phyloP scores from a whole-genome alignment of 495 filamentous ascomycete genomes.

The Amorphotheca resinae region DNA sequence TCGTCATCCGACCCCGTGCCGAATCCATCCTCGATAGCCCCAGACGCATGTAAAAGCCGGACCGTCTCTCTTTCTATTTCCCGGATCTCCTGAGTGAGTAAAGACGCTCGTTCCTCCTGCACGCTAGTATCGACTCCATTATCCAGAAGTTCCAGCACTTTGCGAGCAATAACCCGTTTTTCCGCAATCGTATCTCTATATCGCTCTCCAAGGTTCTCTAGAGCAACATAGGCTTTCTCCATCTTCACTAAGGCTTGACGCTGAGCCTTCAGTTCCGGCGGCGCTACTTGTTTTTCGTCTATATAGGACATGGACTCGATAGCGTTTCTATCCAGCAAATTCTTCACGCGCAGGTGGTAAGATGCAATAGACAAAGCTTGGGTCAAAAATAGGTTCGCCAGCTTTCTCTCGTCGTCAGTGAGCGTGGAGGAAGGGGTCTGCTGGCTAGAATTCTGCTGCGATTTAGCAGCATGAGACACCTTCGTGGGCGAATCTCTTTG shows the following conservation, averaged over 20 bases:
- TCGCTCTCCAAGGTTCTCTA: not conserved
- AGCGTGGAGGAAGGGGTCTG: slow-evolving; percentile 6
- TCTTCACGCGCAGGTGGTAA: slow-evolving; percentile 15
- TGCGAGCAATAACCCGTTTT: slow-evolving; percentile 7
- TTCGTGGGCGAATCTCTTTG: slow-evolving; percentile 26
- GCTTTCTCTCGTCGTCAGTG: slow-evolving; percentile 12
- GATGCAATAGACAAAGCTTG: slow-evolving; percentile 7
- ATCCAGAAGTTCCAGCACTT: slow-evolving; percentile 8
- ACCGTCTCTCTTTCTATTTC: slow-evolving; percentile 11
- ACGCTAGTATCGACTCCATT: slow-evolving; percentile 6
- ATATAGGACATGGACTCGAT: slow-evolving; percentile 14
- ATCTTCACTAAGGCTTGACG: slow-evolving; percentile 11
- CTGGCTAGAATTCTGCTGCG: not conserved
- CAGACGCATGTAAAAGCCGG: slow-evolving; percentile 11
- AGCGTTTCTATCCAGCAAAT: slow-evolving; percentile 16
- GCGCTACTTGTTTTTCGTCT: slow-evolving; percentile 2
- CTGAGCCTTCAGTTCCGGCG: slow-evolving; percentile 14
- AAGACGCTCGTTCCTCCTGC: slow-evolving; percentile 6
- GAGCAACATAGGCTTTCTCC: slow-evolving; percentile 7
- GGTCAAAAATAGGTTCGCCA: slow-evolving; percentile 19
- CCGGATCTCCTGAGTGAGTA: slow-evolving; percentile 8
- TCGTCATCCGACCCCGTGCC: slow-evolving; percentile 6
- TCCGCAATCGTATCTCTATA: slow-evolving; percentile 3
- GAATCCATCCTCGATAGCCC: slow-evolving; percentile 18
- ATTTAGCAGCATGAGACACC: slow-evolving; percentile 1